A percentile compares a stretch with the other conserved stretches of the same genome.
phyloP scores from a whole-genome alignment of 2,329 filamentous ascomycete genomes.

The Helminthosporium solani region DNA sequence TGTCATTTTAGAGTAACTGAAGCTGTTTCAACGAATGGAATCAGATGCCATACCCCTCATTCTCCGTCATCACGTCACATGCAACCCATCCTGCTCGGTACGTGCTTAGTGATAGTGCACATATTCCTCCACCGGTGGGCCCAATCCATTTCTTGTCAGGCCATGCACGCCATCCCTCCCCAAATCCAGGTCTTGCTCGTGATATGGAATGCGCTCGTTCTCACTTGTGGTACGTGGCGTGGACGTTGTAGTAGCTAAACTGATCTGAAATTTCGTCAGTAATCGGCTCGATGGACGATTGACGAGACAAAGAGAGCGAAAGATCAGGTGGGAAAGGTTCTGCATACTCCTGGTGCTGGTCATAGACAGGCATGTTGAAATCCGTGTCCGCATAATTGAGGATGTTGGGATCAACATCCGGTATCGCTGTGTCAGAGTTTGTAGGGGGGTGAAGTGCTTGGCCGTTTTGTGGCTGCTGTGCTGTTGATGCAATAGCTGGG shows the following conservation, averaged over 20 bases:
- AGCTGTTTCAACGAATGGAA: too few relatives aligned
- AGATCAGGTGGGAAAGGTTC: slow-evolving; percentile 4
- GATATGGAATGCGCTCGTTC: slow-evolving; percentile 20
- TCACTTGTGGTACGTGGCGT: slow-evolving; percentile 20
- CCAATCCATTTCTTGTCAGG: slow-evolving; percentile 8
- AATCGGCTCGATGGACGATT: slow-evolving; percentile 12
- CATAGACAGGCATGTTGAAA: slow-evolving; percentile 29
- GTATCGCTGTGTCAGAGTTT: slow-evolving; percentile 13
- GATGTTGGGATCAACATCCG: slow-evolving; percentile 30
- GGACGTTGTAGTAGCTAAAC: slow-evolving; percentile 28
- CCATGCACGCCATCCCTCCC: slow-evolving; percentile 24
- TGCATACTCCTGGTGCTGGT: slow-evolving; percentile 12
- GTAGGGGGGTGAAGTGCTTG: background rate
- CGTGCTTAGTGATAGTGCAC: slow-evolving; percentile 7
- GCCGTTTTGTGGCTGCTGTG: background rate
- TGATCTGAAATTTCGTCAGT: slow-evolving; percentile 37
- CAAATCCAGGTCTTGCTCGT: slow-evolving; percentile 35
- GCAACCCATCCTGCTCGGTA: background rate
- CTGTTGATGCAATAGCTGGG: background rate
- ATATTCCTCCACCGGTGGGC: slow-evolving; percentile 6
- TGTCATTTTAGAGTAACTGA: too few relatives aligned
- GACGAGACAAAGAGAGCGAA: slow-evolving; percentile 9
- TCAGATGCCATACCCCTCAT: too few relatives aligned
- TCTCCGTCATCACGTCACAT: background rate
- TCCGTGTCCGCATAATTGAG: slow-evolving; percentile 32